Evolutionary conservation across 202 grass and related monocot species (phyloP), one percentile per base, ranked within the genome.

Genomic region (Bolboschoenoplectus hybrid): DNA sequence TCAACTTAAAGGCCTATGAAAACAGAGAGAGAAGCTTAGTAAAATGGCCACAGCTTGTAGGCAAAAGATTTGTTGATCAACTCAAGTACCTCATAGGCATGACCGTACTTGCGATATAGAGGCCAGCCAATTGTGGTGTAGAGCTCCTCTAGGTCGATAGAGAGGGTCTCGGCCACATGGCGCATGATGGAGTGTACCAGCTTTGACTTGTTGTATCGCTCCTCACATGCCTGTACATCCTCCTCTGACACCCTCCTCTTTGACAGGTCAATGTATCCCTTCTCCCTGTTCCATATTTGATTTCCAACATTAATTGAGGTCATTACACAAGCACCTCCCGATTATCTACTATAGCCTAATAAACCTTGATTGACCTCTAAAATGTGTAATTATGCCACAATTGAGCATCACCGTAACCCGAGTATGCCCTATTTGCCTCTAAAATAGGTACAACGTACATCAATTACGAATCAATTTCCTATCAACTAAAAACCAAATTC

Each of bases 121-220:
- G 95, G 95, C 92, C 95, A 97, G 0, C 87, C 91, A 62, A 97
- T 87, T 64, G 91, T 87, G 52, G 91, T 87, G 88, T 97, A 97
- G 76, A 94, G 85, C 43, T 94, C 93, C 88, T 97, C 93, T 17
- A 97, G 91, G 88, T 97, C 95, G 73, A 95, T 36, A 34, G 83
- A 91, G 20, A 97, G 91, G 61, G 95, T 97, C 83, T 97, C 95
- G 11, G 95, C 95, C 53, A 94, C 95, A 64, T 97, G 95, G 73
- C 93, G 93, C 95, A 97, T 97, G 77, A 97, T 97, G 65, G 95
- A 97, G 88, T 97, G 95, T 3, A 97, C 95, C 20, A 97, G 92
- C 87, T 97, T 97, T 63, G 90, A 93, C 85, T 97, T 97, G 90
- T 97, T 97, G 91, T 97, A 97, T 35, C 90, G 84, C 84, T 97